These are phyloP conservation scores for Pistacia atlantica DNA, from an alignment of 345 rosid genomes.

Conservation along the genomic window DNA sequence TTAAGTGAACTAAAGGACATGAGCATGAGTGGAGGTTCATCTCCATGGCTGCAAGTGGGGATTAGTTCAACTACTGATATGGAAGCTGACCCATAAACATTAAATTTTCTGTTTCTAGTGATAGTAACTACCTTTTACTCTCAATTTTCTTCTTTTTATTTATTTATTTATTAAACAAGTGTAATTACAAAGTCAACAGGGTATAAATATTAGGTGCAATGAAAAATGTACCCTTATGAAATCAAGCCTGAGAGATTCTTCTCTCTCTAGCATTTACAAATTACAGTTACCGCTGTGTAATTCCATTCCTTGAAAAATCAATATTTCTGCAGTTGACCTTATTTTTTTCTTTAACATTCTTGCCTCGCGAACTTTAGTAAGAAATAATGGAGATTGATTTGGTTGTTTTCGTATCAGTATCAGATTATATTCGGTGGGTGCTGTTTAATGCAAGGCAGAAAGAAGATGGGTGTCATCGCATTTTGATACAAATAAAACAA, in stretches of 20 bases:
- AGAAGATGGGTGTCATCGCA: too few species aligned
- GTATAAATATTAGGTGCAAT: constrained; percentile 6
- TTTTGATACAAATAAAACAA: too few species aligned
- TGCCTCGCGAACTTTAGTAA: too few species aligned
- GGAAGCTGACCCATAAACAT: constrained; percentile 33
- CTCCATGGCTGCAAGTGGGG: constrained; percentile 86
- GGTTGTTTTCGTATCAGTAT: too few species aligned
- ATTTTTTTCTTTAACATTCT: too few species aligned
- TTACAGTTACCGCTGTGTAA: not conserved
- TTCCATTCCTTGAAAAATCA: too few species aligned
- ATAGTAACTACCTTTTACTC: not conserved
- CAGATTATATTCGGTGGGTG: too few species aligned
- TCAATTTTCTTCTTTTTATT: not conserved
- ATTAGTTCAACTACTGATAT: constrained; percentile 54
- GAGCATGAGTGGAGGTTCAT: constrained; percentile 45
- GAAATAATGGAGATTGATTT: too few species aligned
- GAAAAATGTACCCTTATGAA: constrained; percentile 4
- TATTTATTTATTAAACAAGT: not conserved
- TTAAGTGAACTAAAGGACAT: constrained; percentile 65
- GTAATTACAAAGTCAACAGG: constrained; percentile 18
- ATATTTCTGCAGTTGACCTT: too few species aligned
- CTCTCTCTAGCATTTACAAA: not conserved
- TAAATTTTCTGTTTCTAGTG: not conserved
- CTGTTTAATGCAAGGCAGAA: too few species aligned
- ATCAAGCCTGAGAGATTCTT: not conserved